A percentile compares a stretch with the other conserved stretches of the same genome.
Evolutionary conservation across 2,329 filamentous ascomycete genomes (phyloP).

Genomic region (Sclerotinia glacialis): DNA sequence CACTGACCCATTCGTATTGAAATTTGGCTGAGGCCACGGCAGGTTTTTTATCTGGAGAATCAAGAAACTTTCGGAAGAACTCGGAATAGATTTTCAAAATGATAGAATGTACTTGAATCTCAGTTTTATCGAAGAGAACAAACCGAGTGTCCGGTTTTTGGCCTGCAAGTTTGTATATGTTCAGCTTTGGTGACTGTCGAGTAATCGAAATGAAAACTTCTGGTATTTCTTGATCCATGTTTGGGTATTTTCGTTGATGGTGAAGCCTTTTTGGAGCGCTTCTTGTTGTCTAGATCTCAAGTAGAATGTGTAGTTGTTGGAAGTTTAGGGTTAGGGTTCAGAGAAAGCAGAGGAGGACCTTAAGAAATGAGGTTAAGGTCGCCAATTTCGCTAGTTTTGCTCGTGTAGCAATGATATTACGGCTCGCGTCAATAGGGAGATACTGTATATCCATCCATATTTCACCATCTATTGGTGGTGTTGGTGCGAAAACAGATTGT

Average conservation of each 20-base stretch:
- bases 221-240: background rate
- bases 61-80: background rate
- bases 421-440: background rate
- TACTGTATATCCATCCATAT: too few relatives aligned
- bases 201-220: background rate
- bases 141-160: background rate
- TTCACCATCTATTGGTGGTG: too few relatives aligned
- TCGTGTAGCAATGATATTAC: background rate
- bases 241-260: background rate
- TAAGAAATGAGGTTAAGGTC: background rate
- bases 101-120: background rate
- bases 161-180: background rate
- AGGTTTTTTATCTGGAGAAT: background rate
- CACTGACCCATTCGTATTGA: constrained; percentile 27
- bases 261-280: too few relatives aligned
- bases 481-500: too few relatives aligned
- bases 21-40: background rate
- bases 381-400: too few relatives aligned
- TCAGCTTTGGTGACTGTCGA: background rate
- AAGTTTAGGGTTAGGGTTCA: background rate
- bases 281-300: background rate
- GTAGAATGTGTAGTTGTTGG: background rate
- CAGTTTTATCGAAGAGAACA: background rate
- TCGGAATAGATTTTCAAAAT: background rate
- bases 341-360: too few relatives aligned